These are phyloP conservation scores for Calycina marina DNA, from an alignment of 2,329 filamentous ascomycete genomes.

Conservation along the genomic window DNA sequence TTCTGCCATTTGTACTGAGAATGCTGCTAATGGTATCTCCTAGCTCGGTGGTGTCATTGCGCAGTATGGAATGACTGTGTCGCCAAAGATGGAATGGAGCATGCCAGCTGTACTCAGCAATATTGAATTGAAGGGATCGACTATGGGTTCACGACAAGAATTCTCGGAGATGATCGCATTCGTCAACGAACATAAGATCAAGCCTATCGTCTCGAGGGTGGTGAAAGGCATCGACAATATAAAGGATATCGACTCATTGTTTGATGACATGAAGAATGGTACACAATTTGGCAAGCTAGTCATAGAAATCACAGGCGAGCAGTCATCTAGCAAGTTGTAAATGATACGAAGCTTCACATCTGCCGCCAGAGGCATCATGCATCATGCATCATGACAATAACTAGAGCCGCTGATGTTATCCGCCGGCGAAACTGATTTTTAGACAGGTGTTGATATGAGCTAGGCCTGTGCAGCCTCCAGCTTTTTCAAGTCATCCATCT, in stretches of 20 bases:
- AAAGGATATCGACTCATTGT: conserved; percentile 65
- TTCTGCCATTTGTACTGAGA: neutral
- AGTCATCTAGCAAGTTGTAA: conserved; percentile 13
- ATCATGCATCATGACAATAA: too few relatives aligned
- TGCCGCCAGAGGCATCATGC: too few relatives aligned
- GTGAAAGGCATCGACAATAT: conserved; percentile 62
- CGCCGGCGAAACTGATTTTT: too few relatives aligned
- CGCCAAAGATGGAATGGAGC: conserved; percentile 71
- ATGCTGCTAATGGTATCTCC: conserved; percentile 2
- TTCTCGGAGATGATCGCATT: conserved; percentile 86
- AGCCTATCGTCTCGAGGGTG: conserved; percentile 62
- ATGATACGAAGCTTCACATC: neutral
- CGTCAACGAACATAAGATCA: conserved; percentile 57
- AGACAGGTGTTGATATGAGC: too few relatives aligned
- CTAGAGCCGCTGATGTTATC: too few relatives aligned
- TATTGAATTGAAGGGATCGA: conserved; percentile 71
- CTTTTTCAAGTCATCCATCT: too few relatives aligned
- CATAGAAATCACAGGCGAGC: conserved; percentile 41
- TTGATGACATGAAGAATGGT: conserved; percentile 75
- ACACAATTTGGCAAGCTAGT: conserved; percentile 90
- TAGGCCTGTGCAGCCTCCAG: too few relatives aligned
- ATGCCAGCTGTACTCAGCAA: conserved; percentile 81
- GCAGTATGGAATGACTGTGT: conserved; percentile 81
- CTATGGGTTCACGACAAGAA: conserved; percentile 83
- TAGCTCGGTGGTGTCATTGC: conserved; percentile 67